These are phyloP conservation scores for Lippia alba DNA, from an alignment of 305 asterid genomes.

Conservation along the genomic window DNA sequence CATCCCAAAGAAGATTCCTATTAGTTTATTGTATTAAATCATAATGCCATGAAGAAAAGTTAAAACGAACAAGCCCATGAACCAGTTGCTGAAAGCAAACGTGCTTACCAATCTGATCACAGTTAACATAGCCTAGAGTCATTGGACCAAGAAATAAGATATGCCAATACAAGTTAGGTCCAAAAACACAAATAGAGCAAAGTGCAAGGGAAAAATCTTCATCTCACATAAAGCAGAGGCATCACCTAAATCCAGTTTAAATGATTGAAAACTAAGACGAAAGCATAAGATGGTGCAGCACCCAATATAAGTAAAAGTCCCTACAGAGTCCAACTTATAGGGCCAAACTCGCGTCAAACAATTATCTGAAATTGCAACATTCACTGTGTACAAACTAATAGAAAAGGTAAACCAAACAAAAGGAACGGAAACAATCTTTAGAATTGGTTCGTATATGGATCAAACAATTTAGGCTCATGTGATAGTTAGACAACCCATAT, in stretches of 20 bases:
- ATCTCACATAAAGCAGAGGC: no score
- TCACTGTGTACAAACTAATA: not conserved
- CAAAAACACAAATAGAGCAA: no score
- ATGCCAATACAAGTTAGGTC: no score
- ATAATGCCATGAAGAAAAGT: not conserved
- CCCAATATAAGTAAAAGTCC: no score
- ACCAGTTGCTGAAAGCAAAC: no score
- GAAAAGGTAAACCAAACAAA: not conserved
- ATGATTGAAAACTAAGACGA: no score
- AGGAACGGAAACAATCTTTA: not conserved
- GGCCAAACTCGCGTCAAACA: not conserved
- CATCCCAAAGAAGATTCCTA: not conserved
- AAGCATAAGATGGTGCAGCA: no score
- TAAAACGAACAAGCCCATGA: not conserved
- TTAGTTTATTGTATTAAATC: not conserved
- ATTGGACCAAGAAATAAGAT: no score
- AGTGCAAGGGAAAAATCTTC: no score
- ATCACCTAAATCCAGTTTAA: no score
- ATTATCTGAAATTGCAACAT: not conserved
- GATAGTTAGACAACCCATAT: conserved; percentile 2
- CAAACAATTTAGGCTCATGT: not conserved
- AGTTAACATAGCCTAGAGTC: no score
- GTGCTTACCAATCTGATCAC: no score
- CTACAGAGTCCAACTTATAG: not conserved
- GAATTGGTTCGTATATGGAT: conserved; percentile 1